These are phyloP conservation scores for Diplodia sapinea DNA, from an alignment of 2,329 filamentous ascomycete species.

Conservation along the genomic window DNA sequence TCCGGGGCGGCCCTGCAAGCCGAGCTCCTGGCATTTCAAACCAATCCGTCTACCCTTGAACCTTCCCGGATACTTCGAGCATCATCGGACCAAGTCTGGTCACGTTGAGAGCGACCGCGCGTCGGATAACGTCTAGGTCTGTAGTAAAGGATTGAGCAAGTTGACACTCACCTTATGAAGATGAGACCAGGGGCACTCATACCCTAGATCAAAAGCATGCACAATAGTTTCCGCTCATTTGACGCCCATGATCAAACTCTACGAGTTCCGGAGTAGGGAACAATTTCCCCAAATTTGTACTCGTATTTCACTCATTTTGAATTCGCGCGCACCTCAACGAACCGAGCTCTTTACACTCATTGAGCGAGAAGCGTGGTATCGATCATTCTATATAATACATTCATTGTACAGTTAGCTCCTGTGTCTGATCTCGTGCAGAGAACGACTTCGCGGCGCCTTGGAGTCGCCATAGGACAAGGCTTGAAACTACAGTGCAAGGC, in stretches of 20 bases:
- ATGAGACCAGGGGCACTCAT: background rate
- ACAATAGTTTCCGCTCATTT: background rate
- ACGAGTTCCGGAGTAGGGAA: background rate
- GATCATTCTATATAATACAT: slow-evolving; percentile 13
- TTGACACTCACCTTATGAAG: background rate
- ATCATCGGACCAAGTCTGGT: background rate
- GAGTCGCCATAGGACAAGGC: background rate
- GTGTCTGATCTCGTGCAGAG: background rate
- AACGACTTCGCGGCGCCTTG: background rate
- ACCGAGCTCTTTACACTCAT: background rate
- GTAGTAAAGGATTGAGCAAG: background rate
- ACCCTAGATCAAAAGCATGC: background rate
- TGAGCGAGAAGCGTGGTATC: background rate
- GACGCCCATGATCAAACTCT: background rate
- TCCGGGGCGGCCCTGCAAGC: background rate
- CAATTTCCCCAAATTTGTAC: background rate
- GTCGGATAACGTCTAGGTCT: background rate
- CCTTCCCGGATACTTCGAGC: too few relatives aligned
- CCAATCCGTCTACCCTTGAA: too few relatives aligned
- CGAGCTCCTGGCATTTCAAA: background rate
- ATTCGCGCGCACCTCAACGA: background rate
- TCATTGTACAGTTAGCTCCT: slow-evolving; percentile 1
- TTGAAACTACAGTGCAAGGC: background rate
- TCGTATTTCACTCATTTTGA: background rate
- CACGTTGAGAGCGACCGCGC: background rate